Evolutionary conservation across 805 yeast species (phyloP).

Genomic region (Myxozyma udenii): DNA sequence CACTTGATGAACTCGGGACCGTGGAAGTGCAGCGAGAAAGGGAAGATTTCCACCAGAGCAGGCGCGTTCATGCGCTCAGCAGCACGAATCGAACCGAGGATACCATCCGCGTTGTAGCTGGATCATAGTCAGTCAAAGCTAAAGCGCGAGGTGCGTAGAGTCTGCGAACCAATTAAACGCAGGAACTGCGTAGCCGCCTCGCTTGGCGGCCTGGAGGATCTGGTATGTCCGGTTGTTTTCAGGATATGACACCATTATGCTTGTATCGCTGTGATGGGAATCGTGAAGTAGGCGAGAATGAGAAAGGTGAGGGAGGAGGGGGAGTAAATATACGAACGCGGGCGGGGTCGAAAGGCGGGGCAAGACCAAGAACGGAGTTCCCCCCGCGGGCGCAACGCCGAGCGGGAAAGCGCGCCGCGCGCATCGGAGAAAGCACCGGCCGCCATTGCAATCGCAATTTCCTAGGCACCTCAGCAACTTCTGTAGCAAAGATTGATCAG

Average conservation of each 20-base stretch:
- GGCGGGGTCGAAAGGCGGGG: too few species aligned
- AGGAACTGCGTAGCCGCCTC: constrained; percentile 38
- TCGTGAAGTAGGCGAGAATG: not conserved
- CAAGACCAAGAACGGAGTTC: not conserved
- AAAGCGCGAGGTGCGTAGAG: not conserved
- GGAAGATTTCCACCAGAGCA: constrained; percentile 40
- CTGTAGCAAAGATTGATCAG: too few species aligned
- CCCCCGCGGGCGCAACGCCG: not conserved
- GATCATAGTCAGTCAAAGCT: not conserved
- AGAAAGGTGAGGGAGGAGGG: too few species aligned
- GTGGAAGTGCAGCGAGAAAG: constrained; percentile 42
- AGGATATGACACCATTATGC: constrained; percentile 20
- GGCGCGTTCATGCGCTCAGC: constrained; percentile 41
- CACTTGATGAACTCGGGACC: constrained; percentile 37
- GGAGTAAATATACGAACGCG: too few species aligned
- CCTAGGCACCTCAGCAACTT: too few species aligned
- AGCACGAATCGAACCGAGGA: constrained; percentile 39
- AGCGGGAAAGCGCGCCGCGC: too few species aligned
- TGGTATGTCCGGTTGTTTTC: constrained; percentile 35
- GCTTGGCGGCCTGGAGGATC: constrained; percentile 38
- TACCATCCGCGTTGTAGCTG: constrained; percentile 39
- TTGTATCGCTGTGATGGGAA: not conserved
- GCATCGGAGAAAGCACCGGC: too few species aligned
- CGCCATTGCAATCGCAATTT: too few species aligned
- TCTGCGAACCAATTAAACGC: constrained; percentile 37